A percentile compares a stretch with the other conserved stretches of the same genome.
phyloP scores from a whole-genome alignment of 2,329 filamentous ascomycete genomes.

The Rhytidhysteron rufulum region DNA sequence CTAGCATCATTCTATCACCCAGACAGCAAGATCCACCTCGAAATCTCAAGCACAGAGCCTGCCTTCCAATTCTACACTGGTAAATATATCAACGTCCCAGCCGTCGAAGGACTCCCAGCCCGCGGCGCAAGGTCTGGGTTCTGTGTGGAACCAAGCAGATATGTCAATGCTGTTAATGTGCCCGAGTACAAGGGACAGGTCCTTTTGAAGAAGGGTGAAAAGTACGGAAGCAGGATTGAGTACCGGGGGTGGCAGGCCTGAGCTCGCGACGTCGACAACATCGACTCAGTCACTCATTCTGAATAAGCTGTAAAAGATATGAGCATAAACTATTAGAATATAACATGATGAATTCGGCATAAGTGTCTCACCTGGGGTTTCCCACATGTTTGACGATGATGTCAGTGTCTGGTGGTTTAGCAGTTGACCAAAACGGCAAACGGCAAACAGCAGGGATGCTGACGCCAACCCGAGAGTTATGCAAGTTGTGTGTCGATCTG shows the following conservation, averaged over 20 bases:
- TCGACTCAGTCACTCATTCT: too few species aligned
- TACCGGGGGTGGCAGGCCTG: constrained; percentile 76
- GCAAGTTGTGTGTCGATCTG: background rate
- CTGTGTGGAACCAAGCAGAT: constrained; percentile 88
- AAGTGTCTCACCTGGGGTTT: background rate
- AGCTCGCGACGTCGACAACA: background rate
- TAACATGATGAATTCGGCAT: too few species aligned
- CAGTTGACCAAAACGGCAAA: background rate
- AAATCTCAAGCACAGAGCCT: constrained; percentile 87
- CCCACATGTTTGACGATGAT: background rate
- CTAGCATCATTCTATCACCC: constrained; percentile 73
- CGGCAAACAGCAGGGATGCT: background rate
- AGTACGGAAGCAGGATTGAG: constrained; percentile 75
- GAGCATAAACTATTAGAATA: too few species aligned
- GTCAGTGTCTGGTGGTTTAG: background rate
- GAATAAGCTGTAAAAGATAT: too few species aligned
- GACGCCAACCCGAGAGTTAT: background rate
- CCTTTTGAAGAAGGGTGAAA: constrained; percentile 77
- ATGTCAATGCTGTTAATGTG: constrained; percentile 82
- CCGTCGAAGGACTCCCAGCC: constrained; percentile 54
- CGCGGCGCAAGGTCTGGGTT: constrained; percentile 71
- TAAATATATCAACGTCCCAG: constrained; percentile 74
- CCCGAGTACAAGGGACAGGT: constrained; percentile 76
- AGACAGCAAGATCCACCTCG: constrained; percentile 70
- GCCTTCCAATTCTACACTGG: constrained; percentile 98